Conservation (phyloP, 2,329 filamentous ascomycete genomes). For the Tolypocladium cylindrosporum region DNA sequence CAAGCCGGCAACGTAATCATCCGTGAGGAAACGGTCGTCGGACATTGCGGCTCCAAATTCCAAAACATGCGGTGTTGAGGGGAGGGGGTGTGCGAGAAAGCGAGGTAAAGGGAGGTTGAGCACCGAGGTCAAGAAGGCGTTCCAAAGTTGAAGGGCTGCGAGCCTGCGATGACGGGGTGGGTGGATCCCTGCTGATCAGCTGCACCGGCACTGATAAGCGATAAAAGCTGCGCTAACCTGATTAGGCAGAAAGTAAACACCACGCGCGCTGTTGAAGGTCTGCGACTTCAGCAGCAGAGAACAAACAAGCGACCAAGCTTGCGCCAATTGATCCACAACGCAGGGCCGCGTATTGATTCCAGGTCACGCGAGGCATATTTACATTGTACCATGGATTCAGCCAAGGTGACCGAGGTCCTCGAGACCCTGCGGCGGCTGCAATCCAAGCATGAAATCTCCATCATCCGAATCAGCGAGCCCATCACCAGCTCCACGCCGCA, state of each 20-base stretch:
- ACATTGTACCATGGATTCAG: conserved; percentile 16
- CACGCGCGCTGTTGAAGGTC: not conserved
- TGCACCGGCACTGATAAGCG: not conserved
- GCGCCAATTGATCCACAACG: not conserved
- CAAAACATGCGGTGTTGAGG: not conserved
- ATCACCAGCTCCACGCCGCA: conserved; percentile 43
- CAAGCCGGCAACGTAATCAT: conserved; percentile 73
- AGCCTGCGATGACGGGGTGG: not conserved
- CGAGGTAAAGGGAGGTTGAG: not conserved
- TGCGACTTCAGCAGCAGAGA: not conserved
- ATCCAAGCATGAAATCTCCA: conserved; percentile 53
- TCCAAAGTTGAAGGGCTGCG: not conserved
- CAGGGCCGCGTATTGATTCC: not conserved
- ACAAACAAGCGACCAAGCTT: not conserved
- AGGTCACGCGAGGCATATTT: not conserved
- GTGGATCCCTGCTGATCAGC: not conserved
- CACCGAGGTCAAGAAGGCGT: no score
- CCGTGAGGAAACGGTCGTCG: conserved; percentile 47
- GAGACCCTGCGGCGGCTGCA: conserved; percentile 43
- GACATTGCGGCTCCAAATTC: conserved; percentile 19
- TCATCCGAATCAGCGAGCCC: conserved; percentile 68
- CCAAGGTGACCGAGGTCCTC: conserved; percentile 31
- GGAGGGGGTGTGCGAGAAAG: not conserved
- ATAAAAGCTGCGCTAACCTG: conserved; percentile 3
- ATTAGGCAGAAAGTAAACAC: conserved; percentile 7